Evolutionary conservation across 768 basidiomycete species (phyloP).

Genomic region (Russula dissimulans): DNA sequence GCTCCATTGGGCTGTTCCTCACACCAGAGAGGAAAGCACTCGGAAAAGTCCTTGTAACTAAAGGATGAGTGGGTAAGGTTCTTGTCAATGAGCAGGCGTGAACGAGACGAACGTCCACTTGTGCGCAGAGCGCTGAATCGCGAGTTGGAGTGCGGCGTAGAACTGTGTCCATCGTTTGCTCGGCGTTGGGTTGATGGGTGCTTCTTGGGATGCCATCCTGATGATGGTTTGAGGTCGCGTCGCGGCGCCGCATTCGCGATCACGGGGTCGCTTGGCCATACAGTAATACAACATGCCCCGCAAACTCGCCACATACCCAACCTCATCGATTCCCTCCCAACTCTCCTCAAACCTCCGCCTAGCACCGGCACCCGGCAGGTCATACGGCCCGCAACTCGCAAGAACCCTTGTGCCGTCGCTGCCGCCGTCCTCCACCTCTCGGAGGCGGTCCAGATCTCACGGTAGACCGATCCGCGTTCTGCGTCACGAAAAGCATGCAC

Average conservation of each 20-base stretch:
- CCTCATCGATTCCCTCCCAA: slow-evolving; percentile 31
- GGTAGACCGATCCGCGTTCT: slow-evolving; percentile 44
- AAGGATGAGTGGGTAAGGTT: background rate
- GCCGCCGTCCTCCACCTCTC: no score
- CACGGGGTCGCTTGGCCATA: background rate
- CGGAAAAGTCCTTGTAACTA: slow-evolving; percentile 41
- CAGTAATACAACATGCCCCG: no score
- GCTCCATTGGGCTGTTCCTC: slow-evolving; percentile 30
- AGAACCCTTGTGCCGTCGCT: slow-evolving; percentile 28
- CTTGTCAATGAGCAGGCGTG: background rate
- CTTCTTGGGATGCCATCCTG: slow-evolving; percentile 23
- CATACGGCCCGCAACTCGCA: slow-evolving; percentile 61
- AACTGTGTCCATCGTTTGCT: slow-evolving; percentile 45
- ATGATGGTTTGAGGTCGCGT: slow-evolving; percentile 7
- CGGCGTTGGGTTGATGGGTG: background rate
- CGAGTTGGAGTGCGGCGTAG: slow-evolving; percentile 43
- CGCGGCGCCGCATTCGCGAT: background rate
- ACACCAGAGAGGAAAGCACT: slow-evolving; percentile 33
- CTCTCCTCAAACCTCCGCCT: slow-evolving; percentile 12
- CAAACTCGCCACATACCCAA: slow-evolving; percentile 44
- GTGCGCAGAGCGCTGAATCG: slow-evolving; percentile 41
- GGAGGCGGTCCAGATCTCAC: no score
- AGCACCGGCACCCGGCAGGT: slow-evolving; percentile 30
- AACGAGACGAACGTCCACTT: slow-evolving; percentile 41
- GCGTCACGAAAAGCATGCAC: slow-evolving; percentile 43